These are phyloP conservation scores for Irpex sp. DNA, from an alignment of 1,284 basidiomycete genomes.

Conservation along the genomic window DNA sequence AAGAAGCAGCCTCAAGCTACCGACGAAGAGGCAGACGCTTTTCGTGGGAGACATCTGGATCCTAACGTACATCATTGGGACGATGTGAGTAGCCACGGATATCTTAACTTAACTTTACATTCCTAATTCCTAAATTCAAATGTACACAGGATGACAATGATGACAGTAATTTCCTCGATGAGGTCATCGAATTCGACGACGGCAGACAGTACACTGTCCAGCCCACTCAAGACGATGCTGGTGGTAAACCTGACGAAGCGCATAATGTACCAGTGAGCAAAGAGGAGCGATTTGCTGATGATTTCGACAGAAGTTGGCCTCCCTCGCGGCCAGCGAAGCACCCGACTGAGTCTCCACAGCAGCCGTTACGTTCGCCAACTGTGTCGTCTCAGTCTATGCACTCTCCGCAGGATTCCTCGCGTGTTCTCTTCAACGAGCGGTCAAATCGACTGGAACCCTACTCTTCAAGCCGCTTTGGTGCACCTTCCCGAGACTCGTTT, in stretches of 20 bases:
- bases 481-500: slow-evolving; percentile 30
- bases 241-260: slow-evolving; percentile 6
- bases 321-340: slow-evolving; percentile 47
- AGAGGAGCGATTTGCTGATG: slow-evolving; percentile 80
- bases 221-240: slow-evolving; percentile 35
- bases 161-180: slow-evolving; percentile 85
- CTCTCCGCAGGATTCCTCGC: slow-evolving; percentile 48
- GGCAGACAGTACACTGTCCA: slow-evolving; percentile 80
- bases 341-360: slow-evolving; percentile 37
- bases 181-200: slow-evolving; percentile 91
- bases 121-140: slow-evolving; percentile 6
- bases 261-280: slow-evolving; percentile 49
- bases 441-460: slow-evolving; percentile 83
- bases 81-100: slow-evolving; percentile 58
- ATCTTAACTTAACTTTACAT: background rate
- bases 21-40: slow-evolving; percentile 76
- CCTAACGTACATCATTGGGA: slow-evolving; percentile 96
- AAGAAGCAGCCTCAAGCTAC: slow-evolving; percentile 63
- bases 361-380: slow-evolving; percentile 32
- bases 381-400: slow-evolving; percentile 39
- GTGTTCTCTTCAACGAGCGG: slow-evolving; percentile 87
- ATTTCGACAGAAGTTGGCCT: slow-evolving; percentile 93
- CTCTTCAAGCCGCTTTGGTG: slow-evolving; percentile 35
- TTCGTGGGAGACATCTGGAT: slow-evolving; percentile 87
- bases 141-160: slow-evolving; percentile 78